Evolutionary conservation across 129 eudicot species (phyloP), one percentile per base, ranked within the genome.

Genomic region (Tagetes erecta): DNA sequence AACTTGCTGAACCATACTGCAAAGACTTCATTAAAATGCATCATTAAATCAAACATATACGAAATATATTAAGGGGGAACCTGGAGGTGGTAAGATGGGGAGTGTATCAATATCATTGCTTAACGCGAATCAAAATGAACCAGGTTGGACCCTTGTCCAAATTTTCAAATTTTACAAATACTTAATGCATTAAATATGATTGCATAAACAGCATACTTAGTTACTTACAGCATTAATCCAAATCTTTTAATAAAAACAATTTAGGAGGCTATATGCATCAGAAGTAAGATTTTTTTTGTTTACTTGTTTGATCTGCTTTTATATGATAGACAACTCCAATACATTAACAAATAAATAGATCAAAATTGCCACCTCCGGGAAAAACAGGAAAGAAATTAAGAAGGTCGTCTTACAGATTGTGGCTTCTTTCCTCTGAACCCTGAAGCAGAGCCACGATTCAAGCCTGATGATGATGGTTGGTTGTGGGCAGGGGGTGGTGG

Each of bases 401-500:
- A 56, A 71, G 13, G 13, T 67, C 56, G 58, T 71, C 87, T 84
- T 85, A 87, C 92, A 60, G 87, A 42, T 82, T 92, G 88, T 47
- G 83, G 80, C 45, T 83, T 89, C 86, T 89, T 92, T 78, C 91
- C 93, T 79, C 94, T 85, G 35, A 80, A 64, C 42, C 87, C 93
- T 20, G 85, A 58, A 52, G 82, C 83, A 59, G 89, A 78, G 60
- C 95, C 95, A 37, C 86, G 92, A 64, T 83, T 91, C 78, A 91
- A 71, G 20, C 80, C 83, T 5, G 89, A 83, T 10, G 96, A 81
- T 40, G 92, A 83, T 59, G 90, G 88, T 80, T 81, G 87, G 41
- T 77, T 88, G 64, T 76, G 60, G 35, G 81, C 82, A 2, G 91
- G 88, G 52, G 96, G 84, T 57, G 87, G 96, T 74, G 86, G 90